Base-by-base conservation (phyloP, 805 yeast genomes). In the Metschnikowia corniflorae region DNA sequence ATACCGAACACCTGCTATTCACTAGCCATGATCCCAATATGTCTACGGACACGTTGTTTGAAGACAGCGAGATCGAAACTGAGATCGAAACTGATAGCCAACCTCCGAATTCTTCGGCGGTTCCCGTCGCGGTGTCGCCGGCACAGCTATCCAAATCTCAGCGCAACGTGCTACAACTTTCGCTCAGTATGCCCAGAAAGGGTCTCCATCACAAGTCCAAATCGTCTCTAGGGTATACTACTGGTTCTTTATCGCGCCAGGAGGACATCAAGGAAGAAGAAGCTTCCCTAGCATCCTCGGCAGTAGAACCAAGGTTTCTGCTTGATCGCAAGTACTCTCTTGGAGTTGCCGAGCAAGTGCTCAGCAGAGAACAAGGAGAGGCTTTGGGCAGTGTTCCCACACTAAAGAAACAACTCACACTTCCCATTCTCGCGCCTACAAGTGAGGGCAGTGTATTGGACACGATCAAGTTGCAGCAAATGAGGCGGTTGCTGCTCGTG, bases 31-130 rank as follows among this genome's bases (percentile, higher is more conserved):
- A 46, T 22, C 45, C 49, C 21, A 43, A 48, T 16, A 21, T 44
- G 8, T 59, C 65, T n/a, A 54, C 61, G 1, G 65, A 60, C 12
- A 62, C 67, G 3, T 41, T 62, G 26, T 62, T 61, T 12, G 63
- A 59, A n/a, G 60, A 51, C 3, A 18, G 31, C 10, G 30, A 26
- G 16, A 24, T 21, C 28, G 17, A 13, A 26, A 17, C n/a, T n/a
- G n/a, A n/a, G n/a, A n/a, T n/a, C n/a, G 32, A 7, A 16, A 18
- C 16, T 18, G 13, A 7, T 6, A 8, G n/a, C 17, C 2, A 7
- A 7, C 22, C 22, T 7, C 30, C 24, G 9, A n/a, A 21, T 10
- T 10, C 24, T n/a, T n/a, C 5, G 24, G 3, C 24, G 9, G 24
- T 21, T 3, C 24, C 24, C 12, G 24, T 21, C n/a, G 24, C 24